These are phyloP conservation scores for Wickerhamiella sorbophila DNA, from an alignment of 805 yeast species.

Conservation along the genomic window DNA sequence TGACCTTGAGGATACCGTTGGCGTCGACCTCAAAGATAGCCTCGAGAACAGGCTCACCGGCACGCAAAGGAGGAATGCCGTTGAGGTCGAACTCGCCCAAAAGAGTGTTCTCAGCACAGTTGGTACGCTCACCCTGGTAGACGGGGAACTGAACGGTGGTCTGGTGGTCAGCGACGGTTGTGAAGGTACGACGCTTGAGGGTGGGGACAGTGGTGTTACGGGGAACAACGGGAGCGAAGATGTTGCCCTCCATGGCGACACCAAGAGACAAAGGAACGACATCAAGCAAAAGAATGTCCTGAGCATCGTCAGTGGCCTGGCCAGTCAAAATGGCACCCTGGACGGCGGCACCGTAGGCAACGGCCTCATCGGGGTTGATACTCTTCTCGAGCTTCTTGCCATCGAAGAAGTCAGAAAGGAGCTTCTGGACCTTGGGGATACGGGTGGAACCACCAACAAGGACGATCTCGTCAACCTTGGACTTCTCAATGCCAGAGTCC, in stretches of 20 bases:
- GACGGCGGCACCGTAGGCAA: constrained; percentile 99
- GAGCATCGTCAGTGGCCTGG: constrained; percentile 79
- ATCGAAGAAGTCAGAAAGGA: constrained; percentile 86
- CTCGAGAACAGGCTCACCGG: constrained; percentile 99
- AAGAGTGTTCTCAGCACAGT: constrained; percentile 93
- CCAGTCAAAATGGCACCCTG: constrained; percentile 98
- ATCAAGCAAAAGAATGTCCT: constrained; percentile 89
- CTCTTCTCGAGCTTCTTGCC: constrained; percentile 95
- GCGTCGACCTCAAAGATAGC: constrained; percentile 99
- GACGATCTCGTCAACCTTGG: constrained; percentile 84
- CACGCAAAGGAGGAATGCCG: constrained; percentile 95
- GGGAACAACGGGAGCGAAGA: constrained; percentile 97
- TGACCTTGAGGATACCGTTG: constrained; percentile 98
- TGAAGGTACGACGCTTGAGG: constrained; percentile 96
- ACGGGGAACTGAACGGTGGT: constrained; percentile 98
- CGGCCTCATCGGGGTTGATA: constrained; percentile 98
- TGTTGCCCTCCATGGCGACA: constrained; percentile 99
- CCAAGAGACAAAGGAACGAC: constrained; percentile 97
- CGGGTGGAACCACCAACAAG: constrained; percentile 98
- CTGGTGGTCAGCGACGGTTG: constrained; percentile 97
- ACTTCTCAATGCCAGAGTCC: constrained; percentile 76
- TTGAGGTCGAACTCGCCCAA: constrained; percentile 98
- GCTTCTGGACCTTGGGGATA: constrained; percentile 95
- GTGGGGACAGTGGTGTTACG: constrained; percentile 99
- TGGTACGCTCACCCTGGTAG: constrained; percentile 99